phyloP scores from a whole-genome alignment of 2,329 filamentous ascomycete species.

The Metarhizium sp. region DNA sequence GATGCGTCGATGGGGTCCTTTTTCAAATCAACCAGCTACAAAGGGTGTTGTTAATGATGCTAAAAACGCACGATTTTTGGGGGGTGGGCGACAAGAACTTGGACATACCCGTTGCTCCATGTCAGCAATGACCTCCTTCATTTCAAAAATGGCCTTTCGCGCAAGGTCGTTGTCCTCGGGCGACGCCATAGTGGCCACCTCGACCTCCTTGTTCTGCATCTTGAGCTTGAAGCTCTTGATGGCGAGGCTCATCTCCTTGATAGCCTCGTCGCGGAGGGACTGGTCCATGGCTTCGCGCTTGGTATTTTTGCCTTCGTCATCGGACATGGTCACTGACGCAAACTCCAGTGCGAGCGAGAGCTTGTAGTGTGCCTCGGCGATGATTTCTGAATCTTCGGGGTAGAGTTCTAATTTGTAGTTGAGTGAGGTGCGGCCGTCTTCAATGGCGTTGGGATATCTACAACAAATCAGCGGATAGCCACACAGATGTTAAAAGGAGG shows the following conservation, averaged over 20 bases:
- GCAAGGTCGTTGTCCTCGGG: constrained; percentile 59
- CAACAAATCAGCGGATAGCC: constrained; percentile 4
- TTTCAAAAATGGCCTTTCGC: constrained; percentile 56
- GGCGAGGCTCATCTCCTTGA: constrained; percentile 61
- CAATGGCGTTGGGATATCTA: constrained; percentile 75
- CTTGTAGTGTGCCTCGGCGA: constrained; percentile 95
- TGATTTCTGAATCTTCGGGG: constrained; percentile 68
- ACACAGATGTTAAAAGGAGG: background rate
- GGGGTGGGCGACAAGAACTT: constrained; percentile 1
- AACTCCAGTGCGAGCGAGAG: constrained; percentile 93
- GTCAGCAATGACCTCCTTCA: constrained; percentile 68
- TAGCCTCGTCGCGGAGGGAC: constrained; percentile 60
- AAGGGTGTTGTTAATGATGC: constrained; percentile 5
- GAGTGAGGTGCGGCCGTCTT: constrained; percentile 70
- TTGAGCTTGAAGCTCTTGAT: constrained; percentile 65
- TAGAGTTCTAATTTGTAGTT: constrained; percentile 72
- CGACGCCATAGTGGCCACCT: constrained; percentile 51
- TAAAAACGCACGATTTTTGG: background rate
- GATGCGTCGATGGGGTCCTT: constrained; percentile 41
- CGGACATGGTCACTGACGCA: constrained; percentile 62
- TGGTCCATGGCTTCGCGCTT: constrained; percentile 54
- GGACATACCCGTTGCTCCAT: constrained; percentile 63
- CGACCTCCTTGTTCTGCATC: constrained; percentile 59
- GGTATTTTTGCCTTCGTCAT: constrained; percentile 33
- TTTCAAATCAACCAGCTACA: constrained; percentile 59